Percentiles rank a stretch among this genome's conserved stretches.
Evolutionary conservation across 805 yeast genomes (phyloP).

Genomic region (Myxozyma geophila): DNA sequence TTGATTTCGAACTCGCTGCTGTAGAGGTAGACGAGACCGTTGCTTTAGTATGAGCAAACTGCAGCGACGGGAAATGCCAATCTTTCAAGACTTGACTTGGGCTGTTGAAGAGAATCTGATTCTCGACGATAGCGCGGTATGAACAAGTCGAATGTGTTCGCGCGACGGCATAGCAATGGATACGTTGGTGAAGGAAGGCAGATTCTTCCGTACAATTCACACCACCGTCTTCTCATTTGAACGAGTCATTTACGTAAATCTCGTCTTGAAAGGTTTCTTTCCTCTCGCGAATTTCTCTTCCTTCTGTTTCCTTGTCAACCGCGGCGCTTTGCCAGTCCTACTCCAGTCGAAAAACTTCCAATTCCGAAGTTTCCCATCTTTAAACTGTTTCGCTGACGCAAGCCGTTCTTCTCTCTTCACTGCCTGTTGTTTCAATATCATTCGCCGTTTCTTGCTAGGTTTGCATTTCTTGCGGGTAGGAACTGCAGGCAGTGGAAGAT

Average conservation of each 20-base stretch:
- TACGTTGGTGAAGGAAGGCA: not conserved
- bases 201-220: not conserved
- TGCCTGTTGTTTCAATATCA: slow-evolving; percentile 5
- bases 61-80: too few species aligned
- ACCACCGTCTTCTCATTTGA: too few species aligned
- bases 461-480: slow-evolving; percentile 8
- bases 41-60: too few species aligned
- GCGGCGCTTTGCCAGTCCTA: slow-evolving; percentile 14
- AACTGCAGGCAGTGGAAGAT: slow-evolving; percentile 12
- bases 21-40: too few species aligned
- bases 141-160: too few species aligned
- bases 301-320: slow-evolving; percentile 1
- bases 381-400: slow-evolving; percentile 5
- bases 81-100: too few species aligned
- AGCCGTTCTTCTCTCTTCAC: not conserved
- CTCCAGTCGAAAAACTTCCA: slow-evolving; percentile 25
- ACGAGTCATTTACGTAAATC: not conserved
- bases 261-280: slow-evolving; percentile 13
- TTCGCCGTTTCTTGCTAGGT: slow-evolving; percentile 29
- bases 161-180: too few species aligned
- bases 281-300: slow-evolving; percentile 5
- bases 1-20: too few species aligned
- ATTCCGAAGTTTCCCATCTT: slow-evolving; percentile 14
- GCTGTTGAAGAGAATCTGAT: too few species aligned
- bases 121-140: too few species aligned